Percentiles rank a stretch among this genome's conserved stretches.
Conservation (phyloP, 2,329 filamentous ascomycete genomes). For the Erysiphe pulchra region DNA sequence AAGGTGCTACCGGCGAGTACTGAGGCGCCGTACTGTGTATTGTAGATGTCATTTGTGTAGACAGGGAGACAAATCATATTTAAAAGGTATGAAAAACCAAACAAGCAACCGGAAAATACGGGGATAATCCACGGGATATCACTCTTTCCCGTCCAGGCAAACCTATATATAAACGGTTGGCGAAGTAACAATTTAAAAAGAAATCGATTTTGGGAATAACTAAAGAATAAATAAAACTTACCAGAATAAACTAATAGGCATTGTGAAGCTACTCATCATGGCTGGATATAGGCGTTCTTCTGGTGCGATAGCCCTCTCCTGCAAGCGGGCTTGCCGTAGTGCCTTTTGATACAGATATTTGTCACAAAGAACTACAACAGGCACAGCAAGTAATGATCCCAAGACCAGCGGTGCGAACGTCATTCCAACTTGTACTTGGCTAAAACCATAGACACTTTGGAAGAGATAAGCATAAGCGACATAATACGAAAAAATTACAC, state of each 20-base stretch:
- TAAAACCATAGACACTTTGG: constrained; percentile 3
- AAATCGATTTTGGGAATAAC: neutral
- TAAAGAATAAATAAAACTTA: neutral
- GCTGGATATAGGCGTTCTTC: constrained; percentile 4
- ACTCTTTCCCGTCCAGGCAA: constrained; percentile 2
- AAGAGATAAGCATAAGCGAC: constrained; percentile 3
- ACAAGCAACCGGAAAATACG: constrained; percentile 2
- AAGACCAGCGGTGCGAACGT: constrained; percentile 2
- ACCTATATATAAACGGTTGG: neutral
- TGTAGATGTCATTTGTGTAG: constrained; percentile 4
- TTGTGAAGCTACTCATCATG: constrained; percentile 2
- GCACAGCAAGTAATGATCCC: constrained; percentile 1
- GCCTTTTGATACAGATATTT: constrained; percentile 3
- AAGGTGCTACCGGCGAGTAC: constrained; percentile 2
- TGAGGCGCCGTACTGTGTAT: constrained; percentile 1
- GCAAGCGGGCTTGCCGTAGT: neutral
- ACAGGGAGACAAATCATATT: constrained; percentile 3
- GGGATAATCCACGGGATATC: constrained; percentile 3
- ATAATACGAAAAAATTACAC: constrained; percentile 4
- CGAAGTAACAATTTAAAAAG: neutral
- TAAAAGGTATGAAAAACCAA: constrained; percentile 3
- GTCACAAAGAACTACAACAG: constrained; percentile 2
- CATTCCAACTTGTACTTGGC: constrained; percentile 4
- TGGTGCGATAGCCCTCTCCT: constrained; percentile 1
- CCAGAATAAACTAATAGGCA: constrained; percentile 3